These are phyloP conservation scores for Penicillium palitans DNA, from an alignment of 2,329 filamentous ascomycete genomes.

Conservation along the genomic window DNA sequence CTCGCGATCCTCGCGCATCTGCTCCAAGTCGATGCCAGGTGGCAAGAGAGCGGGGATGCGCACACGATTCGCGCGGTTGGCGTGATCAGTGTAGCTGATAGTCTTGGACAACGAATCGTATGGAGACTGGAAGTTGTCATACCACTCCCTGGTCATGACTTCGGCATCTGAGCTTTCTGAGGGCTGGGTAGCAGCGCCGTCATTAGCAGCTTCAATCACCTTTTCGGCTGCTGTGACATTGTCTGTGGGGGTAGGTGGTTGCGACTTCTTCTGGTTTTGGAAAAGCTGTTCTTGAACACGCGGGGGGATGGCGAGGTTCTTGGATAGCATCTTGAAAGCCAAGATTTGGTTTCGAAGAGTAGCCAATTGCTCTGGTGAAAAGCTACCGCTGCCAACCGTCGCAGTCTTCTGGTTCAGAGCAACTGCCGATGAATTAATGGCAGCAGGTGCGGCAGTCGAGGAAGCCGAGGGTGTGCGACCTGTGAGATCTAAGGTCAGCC, in stretches of 20 bases:
- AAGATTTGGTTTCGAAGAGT: conserved; percentile 82
- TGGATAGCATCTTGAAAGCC: conserved; percentile 86
- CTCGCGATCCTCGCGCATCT: conserved; percentile 82
- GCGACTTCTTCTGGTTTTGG: conserved; percentile 50
- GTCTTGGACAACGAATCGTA: conserved; percentile 58
- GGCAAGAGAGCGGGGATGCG: conserved; percentile 88
- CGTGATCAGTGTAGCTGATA: conserved; percentile 16
- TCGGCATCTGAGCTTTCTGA: conserved; percentile 29
- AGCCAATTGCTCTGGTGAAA: conserved; percentile 75
- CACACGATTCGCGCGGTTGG: conserved; percentile 68
- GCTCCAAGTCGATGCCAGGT: conserved; percentile 81
- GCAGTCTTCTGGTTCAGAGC: conserved; percentile 32
- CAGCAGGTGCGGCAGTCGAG: conserved; percentile 33
- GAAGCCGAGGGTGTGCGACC: conserved; percentile 39
- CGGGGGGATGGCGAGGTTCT: conserved; percentile 78
- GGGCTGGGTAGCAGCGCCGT: conserved; percentile 34
- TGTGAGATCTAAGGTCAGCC: conserved; percentile 16
- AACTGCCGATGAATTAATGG: conserved; percentile 13
- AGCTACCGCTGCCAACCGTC: conserved; percentile 53
- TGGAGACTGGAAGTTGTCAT: conserved; percentile 74
- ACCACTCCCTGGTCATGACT: conserved; percentile 47
- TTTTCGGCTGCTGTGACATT: conserved; percentile 35
- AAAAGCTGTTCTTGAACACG: conserved; percentile 82
- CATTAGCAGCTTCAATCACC: conserved; percentile 43
- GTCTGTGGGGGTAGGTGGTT: conserved; percentile 41